Conservation (phyloP, 169 alveolate species). For the Plasmodium malariae region DNA sequence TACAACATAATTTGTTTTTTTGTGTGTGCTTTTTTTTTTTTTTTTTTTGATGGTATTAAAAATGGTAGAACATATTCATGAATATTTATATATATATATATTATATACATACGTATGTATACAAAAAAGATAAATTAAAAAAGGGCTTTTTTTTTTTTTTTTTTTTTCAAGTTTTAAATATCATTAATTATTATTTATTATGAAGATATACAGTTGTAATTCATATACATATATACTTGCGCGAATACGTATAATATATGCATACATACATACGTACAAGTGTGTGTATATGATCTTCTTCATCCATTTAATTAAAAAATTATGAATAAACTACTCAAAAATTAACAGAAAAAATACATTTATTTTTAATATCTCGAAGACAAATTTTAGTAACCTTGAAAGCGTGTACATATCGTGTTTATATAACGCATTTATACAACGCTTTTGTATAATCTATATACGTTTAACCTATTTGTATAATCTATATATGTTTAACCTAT, state of each 20-base stretch:
- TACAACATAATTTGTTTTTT: constrained; percentile 5
- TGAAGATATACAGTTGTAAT: not conserved
- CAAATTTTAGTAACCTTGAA: too few relatives aligned
- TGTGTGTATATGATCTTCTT: not conserved
- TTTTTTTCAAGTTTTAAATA: not conserved
- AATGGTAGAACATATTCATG: not conserved
- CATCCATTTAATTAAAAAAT: not conserved
- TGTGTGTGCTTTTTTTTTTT: constrained; percentile 5
- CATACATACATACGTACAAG: not conserved
- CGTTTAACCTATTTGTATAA: too few relatives aligned
- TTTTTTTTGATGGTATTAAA: not conserved
- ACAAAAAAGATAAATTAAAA: too few relatives aligned
- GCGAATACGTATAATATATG: not conserved
- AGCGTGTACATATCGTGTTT: too few relatives aligned
- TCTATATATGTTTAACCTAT: too few relatives aligned
- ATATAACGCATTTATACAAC: too few relatives aligned
- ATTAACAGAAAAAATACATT: too few relatives aligned
- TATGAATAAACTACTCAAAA: not conserved
- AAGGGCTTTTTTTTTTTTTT: not conserved
- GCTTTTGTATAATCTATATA: too few relatives aligned
- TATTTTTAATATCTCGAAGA: too few relatives aligned
- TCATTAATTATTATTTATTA: constrained; percentile 8
- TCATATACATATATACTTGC: not conserved
- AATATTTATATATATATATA: not conserved
- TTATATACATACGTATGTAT: not conserved